Percentiles rank a stretch among this genome's conserved stretches.
phyloP scores from a whole-genome alignment of 1,284 basidiomycete species.

The Trametes versicolor region DNA sequence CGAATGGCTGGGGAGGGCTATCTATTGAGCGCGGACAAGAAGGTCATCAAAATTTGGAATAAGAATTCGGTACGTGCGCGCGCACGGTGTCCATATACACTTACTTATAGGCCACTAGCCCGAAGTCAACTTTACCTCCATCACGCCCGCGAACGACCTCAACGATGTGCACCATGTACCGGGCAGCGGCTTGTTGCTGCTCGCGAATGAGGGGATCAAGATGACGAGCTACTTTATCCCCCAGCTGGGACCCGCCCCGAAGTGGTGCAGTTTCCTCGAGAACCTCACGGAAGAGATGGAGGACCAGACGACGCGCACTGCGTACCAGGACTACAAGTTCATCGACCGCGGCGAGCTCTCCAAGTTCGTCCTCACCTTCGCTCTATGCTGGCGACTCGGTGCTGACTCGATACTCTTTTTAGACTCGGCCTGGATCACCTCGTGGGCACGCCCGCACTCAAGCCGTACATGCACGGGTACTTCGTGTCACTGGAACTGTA shows the following conservation, averaged over 20 bases:
- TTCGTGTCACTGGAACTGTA: constrained; percentile 96
- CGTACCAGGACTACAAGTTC: constrained; percentile 99
- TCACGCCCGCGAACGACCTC: constrained; percentile 90
- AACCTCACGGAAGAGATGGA: constrained; percentile 99
- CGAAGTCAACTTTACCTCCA: constrained; percentile 89
- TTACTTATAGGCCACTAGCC: constrained; percentile 57
- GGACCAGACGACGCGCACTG: constrained; percentile 78
- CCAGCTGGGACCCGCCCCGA: constrained; percentile 94
- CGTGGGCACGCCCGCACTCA: constrained; percentile 92
- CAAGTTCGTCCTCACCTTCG: constrained; percentile 62
- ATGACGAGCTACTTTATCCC: constrained; percentile 95
- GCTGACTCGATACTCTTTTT: too few relatives aligned
- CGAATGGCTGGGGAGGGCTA: constrained; percentile 88
- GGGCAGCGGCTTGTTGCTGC: constrained; percentile 85
- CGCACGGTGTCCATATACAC: constrained; percentile 12
- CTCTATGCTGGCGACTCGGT: too few relatives aligned
- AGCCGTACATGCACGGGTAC: constrained; percentile 99
- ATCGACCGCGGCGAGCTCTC: constrained; percentile 90
- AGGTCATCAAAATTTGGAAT: constrained; percentile 97
- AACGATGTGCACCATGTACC: constrained; percentile 92
- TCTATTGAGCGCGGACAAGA: constrained; percentile 90
- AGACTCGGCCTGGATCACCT: constrained; percentile 95
- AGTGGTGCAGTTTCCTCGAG: constrained; percentile 98
- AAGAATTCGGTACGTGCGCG: constrained; percentile 72
- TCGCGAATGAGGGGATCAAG: constrained; percentile 92